These are phyloP conservation scores for Pseudogymnoascus sp. DNA, from an alignment of 2,329 filamentous ascomycete genomes.

Conservation along the genomic window DNA sequence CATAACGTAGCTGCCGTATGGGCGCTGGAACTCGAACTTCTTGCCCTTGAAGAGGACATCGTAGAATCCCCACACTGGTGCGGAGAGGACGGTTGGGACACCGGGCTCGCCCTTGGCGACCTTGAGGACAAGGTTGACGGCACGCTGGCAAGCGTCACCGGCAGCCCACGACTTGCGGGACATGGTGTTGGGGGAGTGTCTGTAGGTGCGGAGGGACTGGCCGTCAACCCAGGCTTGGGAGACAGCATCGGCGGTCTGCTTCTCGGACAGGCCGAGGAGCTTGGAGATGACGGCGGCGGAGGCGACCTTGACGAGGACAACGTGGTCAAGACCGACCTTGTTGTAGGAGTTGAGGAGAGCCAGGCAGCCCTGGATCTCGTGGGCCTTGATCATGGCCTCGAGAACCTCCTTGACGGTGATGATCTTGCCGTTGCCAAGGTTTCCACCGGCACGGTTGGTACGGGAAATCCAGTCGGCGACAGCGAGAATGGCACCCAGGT, in stretches of 20 bases:
- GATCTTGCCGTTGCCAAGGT: constrained; percentile 79
- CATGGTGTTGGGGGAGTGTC: constrained; percentile 98
- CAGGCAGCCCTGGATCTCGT: constrained; percentile 96
- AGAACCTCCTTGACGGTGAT: constrained; percentile 85
- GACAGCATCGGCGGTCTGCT: constrained; percentile 89
- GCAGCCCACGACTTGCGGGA: constrained; percentile 98
- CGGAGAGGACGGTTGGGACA: constrained; percentile 84
- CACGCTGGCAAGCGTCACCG: constrained; percentile 93
- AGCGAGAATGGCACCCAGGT: constrained; percentile 91
- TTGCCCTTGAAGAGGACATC: constrained; percentile 96
- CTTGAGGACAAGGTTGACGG: constrained; percentile 85
- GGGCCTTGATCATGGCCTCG: constrained; percentile 97
- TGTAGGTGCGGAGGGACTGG: constrained; percentile 91
- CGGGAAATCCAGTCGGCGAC: constrained; percentile 97
- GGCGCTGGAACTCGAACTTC: constrained; percentile 90
- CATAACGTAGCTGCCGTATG: constrained; percentile 98
- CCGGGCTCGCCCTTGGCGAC: constrained; percentile 87
- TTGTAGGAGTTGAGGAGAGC: constrained; percentile 98
- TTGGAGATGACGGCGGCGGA: constrained; percentile 90
- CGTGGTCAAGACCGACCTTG: constrained; percentile 96
- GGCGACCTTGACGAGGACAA: constrained; percentile 95
- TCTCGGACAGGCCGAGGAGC: constrained; percentile 82
- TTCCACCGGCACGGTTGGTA: constrained; percentile 67
- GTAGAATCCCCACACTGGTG: constrained; percentile 96
- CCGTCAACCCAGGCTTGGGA: constrained; percentile 98